A percentile compares a stretch with the other conserved stretches of the same genome.
phyloP scores from a whole-genome alignment of 768 basidiomycete genomes.

The Exsudoporus frostii region DNA sequence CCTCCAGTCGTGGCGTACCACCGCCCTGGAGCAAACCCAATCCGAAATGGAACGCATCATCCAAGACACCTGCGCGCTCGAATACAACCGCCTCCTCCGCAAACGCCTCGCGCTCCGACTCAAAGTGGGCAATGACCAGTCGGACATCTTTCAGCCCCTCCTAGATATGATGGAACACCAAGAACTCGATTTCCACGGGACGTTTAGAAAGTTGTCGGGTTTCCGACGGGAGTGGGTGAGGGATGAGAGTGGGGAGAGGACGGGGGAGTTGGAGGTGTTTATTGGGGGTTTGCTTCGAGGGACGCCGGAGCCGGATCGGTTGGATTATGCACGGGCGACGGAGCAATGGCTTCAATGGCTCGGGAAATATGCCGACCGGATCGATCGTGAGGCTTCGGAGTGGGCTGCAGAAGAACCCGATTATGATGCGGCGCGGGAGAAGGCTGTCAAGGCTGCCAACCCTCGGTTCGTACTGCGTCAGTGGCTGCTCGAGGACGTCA shows the following conservation, averaged over 20 bases:
- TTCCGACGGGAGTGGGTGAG: slow-evolving; percentile 49
- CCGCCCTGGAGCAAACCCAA: slow-evolving; percentile 49
- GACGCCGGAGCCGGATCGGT: slow-evolving; percentile 44
- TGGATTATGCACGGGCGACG: slow-evolving; percentile 45
- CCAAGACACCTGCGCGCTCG: slow-evolving; percentile 54
- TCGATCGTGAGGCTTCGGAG: slow-evolving; percentile 48
- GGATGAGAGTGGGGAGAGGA: slow-evolving; percentile 11
- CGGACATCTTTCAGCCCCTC: slow-evolving; percentile 57
- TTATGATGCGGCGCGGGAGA: slow-evolving; percentile 45
- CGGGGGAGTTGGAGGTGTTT: slow-evolving; percentile 36
- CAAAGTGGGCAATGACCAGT: slow-evolving; percentile 56
- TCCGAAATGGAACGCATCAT: slow-evolving; percentile 61
- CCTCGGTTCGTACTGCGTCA: slow-evolving; percentile 92
- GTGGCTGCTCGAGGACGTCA: slow-evolving; percentile 95
- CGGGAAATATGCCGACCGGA: slow-evolving; percentile 53
- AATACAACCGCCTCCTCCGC: slow-evolving; percentile 70
- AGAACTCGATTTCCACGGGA: slow-evolving; percentile 82
- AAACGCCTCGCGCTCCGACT: slow-evolving; percentile 78
- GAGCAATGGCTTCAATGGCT: slow-evolving; percentile 65
- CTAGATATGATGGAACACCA: slow-evolving; percentile 72
- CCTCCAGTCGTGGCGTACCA: slow-evolving; percentile 58
- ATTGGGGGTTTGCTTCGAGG: slow-evolving; percentile 43
- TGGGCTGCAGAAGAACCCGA: slow-evolving; percentile 40
- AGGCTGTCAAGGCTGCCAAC: slow-evolving; percentile 60
- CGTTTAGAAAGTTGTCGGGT: slow-evolving; percentile 68